phyloP scores from a whole-genome alignment of 2,329 filamentous ascomycete species.

The Aspergillus sp. region DNA sequence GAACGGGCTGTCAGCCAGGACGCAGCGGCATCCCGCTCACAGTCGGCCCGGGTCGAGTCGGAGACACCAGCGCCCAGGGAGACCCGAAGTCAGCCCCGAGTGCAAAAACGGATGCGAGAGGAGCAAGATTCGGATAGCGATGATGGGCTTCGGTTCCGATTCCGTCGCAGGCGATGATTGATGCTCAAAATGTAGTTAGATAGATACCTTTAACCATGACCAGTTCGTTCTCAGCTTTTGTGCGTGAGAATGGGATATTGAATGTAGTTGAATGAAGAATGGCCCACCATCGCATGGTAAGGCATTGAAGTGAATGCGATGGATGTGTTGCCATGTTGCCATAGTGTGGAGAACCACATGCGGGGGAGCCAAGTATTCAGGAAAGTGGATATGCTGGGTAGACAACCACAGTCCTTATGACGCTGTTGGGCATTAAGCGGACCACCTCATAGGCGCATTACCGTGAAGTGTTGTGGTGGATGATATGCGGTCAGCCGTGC shows the following conservation, averaged over 20 bases:
- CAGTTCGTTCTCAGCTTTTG: too few relatives aligned
- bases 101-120: conserved; percentile 38
- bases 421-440: not conserved
- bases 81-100: conserved; percentile 15
- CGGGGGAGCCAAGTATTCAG: not conserved
- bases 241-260: too few relatives aligned
- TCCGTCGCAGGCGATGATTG: conserved; percentile 48
- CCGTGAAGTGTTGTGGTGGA: not conserved
- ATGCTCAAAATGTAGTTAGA: too few relatives aligned
- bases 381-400: not conserved
- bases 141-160: conserved; percentile 58
- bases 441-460: too few relatives aligned
- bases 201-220: too few relatives aligned
- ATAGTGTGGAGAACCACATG: not conserved
- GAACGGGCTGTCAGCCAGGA: conserved; percentile 12
- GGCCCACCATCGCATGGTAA: too few relatives aligned
- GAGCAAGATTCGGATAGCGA: conserved; percentile 57
- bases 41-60: conserved; percentile 24
- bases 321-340: not conserved
- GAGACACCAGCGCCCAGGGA: conserved; percentile 13
- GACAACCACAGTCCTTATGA: not conserved
- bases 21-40: conserved; percentile 13
- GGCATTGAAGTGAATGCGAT: not conserved
- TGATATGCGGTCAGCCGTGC: not conserved
- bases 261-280: too few relatives aligned